These are phyloP conservation scores for Casaregolazyma lundiana DNA, from an alignment of 1,139 yeast genomes.

Conservation along the genomic window DNA sequence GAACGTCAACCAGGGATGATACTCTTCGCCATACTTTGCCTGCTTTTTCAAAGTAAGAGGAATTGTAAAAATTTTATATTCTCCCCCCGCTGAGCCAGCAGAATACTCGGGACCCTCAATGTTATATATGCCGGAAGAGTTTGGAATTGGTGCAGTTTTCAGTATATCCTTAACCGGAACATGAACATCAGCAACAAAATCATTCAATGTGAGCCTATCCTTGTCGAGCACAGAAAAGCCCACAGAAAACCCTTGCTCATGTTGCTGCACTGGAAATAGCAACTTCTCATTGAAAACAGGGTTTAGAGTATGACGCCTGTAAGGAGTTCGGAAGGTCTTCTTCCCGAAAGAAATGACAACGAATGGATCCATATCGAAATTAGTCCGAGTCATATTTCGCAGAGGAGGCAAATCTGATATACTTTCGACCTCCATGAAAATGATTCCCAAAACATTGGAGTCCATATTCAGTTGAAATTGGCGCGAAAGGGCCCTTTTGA, in stretches of 20 bases:
- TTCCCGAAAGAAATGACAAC: slow-evolving; percentile 89
- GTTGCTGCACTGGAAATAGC: slow-evolving; percentile 68
- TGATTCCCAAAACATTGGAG: slow-evolving; percentile 59
- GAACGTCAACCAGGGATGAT: slow-evolving; percentile 53
- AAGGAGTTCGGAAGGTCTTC: slow-evolving; percentile 79
- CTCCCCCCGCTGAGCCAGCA: slow-evolving; percentile 12
- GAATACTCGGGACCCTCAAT: slow-evolving; percentile 19
- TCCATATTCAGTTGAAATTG: slow-evolving; percentile 35
- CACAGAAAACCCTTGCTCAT: slow-evolving; percentile 61
- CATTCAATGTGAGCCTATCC: slow-evolving; percentile 78
- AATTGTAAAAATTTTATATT: slow-evolving; percentile 26
- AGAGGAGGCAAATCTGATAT: slow-evolving; percentile 48
- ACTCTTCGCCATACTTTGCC: slow-evolving; percentile 35
- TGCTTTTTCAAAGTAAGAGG: slow-evolving; percentile 36
- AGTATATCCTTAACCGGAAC: slow-evolving; percentile 50
- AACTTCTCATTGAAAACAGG: slow-evolving; percentile 80
- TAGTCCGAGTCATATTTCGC: slow-evolving; percentile 48
- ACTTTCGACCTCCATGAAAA: slow-evolving; percentile 68
- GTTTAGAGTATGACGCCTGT: slow-evolving; percentile 75
- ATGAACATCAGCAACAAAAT: slow-evolving; percentile 65
- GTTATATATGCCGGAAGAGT: slow-evolving; percentile 31
- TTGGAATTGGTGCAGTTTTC: slow-evolving; percentile 33
- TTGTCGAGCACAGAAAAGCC: slow-evolving; percentile 75
- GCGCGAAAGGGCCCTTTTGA: slow-evolving; percentile 10
- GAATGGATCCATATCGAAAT: slow-evolving; percentile 96